Base-by-base conservation (phyloP, 495 filamentous ascomycete species). In the Penicillium simplicissimum region DNA sequence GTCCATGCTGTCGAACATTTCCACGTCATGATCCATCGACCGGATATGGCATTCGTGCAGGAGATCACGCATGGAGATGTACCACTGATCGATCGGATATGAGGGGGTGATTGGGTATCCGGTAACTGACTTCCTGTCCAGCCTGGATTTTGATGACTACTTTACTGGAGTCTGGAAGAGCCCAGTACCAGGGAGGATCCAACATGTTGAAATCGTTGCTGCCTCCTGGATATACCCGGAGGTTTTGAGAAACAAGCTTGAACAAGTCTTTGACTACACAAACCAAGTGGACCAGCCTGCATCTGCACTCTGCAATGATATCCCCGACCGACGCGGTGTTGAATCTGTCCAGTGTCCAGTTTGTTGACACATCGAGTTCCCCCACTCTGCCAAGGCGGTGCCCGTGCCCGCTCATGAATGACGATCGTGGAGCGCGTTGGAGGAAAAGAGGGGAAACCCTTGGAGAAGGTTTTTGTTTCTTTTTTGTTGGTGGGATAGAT, bases 1-100 rank as follows among this genome's bases (percentile, higher is more conserved):
- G 84, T 96, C 13, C 85, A 91, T 62, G 85, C 89, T n/a, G 84
- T 96, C n/a, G 92, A 96, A 79, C 92, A 96, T 69, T 95, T 96
- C 74, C 92, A 96, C 73, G 89, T 96, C 68, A 93, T 96, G 90
- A 77, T 96, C 47, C 87, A 85, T 72, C 81, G 90, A 52, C 87
- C 92, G 5, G 86, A 91, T 69, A 77, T 79, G 49, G 82, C 76
- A 36, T 91, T 93, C 60, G 67, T 96, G 35, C 74, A 80, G 61
- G 81, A 88, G 61, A 84, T 96, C 64, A 96, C 92, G 2, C 73
- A 82, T 31, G 90, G 88, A 5, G 91, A 96, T 76, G 77, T 90
- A 10, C 87, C 90, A 3, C 66, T 88, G 67, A 73, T 74, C 19
- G 62, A 68, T 7, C 74, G 63, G 61, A 33, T 75, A 28, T 69